Base-by-base conservation (phyloP, 441 rosid species). In the Viola pubescens region DNA sequence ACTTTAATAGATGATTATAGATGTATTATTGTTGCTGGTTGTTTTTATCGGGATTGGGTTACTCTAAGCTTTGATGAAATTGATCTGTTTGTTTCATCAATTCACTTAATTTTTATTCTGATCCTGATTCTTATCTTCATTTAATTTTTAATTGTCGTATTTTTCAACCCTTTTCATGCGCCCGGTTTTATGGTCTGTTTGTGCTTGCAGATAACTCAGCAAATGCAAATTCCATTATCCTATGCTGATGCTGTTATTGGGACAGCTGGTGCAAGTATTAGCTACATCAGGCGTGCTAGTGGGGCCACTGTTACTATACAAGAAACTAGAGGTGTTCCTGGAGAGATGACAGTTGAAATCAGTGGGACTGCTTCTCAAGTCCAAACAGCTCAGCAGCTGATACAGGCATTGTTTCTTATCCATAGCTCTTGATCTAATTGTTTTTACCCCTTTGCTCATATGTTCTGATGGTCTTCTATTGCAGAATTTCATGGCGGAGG, bases 211-310 rank as follows among this genome's bases (percentile, higher is more conserved):
- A 56, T 85, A 62, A 84, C 97, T 9, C 96, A 85, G 75, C 95
- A 89, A 75, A 83, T 94, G 95, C 96, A 90, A 80, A 82, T 94
- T 72, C 95, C 91, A 4, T 75, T 94, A 7, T 81, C 96, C 14
- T 94, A 81, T 66, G 98, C 97, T 51, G 96, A 90, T 74, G 97
- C 98, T 9, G 98, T 90, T 47, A 94, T 94, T 50, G 98, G 98
- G 65, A 79, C 88, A 52, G 91, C 96, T 59, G 97, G 98, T 68
- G 82, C 96, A 65, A 94, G 72, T 70, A 94, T 94, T 62, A 94
- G 98, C 68, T 94, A 90, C 73, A 94, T 89, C 63, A 77, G 98
- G 41, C 96, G 97, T 61, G 82, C 82, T 57, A 94, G 97, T 69
- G 98, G 98, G 63, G 96, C 98, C 60, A 86, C 97, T 54, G 92